Conservation (phyloP, 306 rosid genomes). For the Citrullus amarus region DNA sequence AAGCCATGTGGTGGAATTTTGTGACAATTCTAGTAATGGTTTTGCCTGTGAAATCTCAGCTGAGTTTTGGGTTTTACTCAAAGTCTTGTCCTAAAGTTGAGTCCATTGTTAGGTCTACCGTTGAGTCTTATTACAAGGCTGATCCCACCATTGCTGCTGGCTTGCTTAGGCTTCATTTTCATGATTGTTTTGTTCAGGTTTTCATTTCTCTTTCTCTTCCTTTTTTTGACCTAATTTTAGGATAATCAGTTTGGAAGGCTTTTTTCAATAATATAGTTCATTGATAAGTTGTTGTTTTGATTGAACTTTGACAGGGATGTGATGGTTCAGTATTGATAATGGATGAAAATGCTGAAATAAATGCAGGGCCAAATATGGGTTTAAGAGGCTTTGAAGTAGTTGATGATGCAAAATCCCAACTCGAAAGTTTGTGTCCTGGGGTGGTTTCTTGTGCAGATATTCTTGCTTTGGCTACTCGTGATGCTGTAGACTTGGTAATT, state of each 20-base stretch:
- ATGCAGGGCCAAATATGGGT: conserved; percentile 38
- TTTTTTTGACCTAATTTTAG: too few relatives aligned
- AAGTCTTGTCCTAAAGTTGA: conserved; percentile 57
- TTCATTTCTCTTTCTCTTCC: background rate
- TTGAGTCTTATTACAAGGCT: conserved; percentile 36
- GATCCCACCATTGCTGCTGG: conserved; percentile 54
- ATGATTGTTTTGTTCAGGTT: conserved; percentile 44
- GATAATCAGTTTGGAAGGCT: too few relatives aligned
- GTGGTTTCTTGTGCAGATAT: conserved; percentile 63
- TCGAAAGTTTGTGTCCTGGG: conserved; percentile 54
- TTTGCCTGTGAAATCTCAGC: conserved; percentile 29
- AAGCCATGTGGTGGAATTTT: conserved; percentile 13
- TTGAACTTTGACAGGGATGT: conserved; percentile 30
- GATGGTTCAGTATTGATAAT: conserved; percentile 47
- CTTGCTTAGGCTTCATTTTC: conserved; percentile 62
- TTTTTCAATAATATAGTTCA: too few relatives aligned
- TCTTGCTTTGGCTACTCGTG: conserved; percentile 61
- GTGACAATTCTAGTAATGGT: conserved; percentile 24
- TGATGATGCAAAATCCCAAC: conserved; percentile 55
- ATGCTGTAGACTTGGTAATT: conserved; percentile 52
- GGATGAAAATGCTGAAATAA: conserved; percentile 35
- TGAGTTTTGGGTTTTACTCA: conserved; percentile 48
- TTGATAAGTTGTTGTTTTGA: background rate
- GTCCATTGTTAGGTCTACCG: conserved; percentile 43
- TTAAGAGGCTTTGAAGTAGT: conserved; percentile 65